A percentile compares a stretch with the other conserved stretches of the same genome.
phyloP scores from a whole-genome alignment of 495 filamentous ascomycete species.

The Aspergillus kassunensis region DNA sequence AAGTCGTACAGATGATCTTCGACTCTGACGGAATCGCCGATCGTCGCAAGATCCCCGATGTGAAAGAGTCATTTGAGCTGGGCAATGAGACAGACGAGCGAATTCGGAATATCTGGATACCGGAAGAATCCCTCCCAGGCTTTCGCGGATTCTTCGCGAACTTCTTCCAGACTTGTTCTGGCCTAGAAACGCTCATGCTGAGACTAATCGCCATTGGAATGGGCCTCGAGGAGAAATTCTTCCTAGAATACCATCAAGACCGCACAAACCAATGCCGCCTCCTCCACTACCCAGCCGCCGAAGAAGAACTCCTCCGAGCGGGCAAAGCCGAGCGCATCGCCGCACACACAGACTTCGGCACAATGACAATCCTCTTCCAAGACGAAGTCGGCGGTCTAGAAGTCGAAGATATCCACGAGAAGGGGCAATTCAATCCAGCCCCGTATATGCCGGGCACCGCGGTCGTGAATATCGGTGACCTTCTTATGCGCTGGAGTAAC shows the following conservation, averaged over 20 bases:
- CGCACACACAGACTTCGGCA: constrained; percentile 46
- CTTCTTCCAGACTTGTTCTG: not conserved
- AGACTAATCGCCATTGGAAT: not conserved
- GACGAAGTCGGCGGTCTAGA: constrained; percentile 44
- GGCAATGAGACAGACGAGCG: not conserved
- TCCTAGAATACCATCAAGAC: not conserved
- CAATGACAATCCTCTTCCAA: constrained; percentile 49
- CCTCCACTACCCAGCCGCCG: constrained; percentile 3
- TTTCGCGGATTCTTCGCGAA: not conserved
- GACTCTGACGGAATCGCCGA: not conserved
- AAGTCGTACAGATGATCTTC: constrained; percentile 3
- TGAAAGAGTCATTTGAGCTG: constrained; percentile 5
- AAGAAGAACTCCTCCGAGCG: not conserved
- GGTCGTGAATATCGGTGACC: constrained; percentile 5
- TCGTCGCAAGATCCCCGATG: not conserved
- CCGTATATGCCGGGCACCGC: not conserved
- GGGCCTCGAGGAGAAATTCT: not conserved
- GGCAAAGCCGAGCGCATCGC: constrained; percentile 1
- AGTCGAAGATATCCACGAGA: constrained; percentile 29
- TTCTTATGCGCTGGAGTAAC: constrained; percentile 5
- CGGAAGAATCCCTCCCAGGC: not conserved
- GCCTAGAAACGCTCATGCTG: not conserved
- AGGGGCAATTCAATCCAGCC: not conserved
- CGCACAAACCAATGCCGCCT: constrained; percentile 4
- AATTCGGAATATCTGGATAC: constrained; percentile 3